Base-by-base conservation (phyloP, 2,329 filamentous ascomycete species). In the Penicillium sp. region DNA sequence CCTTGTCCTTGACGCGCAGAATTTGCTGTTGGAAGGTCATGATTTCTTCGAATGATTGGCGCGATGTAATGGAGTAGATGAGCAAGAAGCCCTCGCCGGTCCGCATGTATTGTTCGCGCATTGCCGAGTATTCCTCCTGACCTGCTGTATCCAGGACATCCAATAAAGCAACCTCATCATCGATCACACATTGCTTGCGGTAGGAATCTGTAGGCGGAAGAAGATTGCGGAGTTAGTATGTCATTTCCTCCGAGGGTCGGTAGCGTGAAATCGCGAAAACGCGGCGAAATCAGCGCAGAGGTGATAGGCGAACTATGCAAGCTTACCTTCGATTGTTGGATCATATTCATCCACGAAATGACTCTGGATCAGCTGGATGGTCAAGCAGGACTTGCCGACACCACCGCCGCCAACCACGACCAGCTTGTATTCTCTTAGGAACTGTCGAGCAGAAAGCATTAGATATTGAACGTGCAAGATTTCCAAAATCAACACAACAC, bases 281-380 rank as follows among this genome's bases (percentile, higher is more conserved):
- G 27, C 25, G 37, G 29, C 12, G 9, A 8, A 28, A 27, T 27
- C 43, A 8, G 22, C 19, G 37, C 14, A 12, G 18, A 28, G 16
- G 12, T 9, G 27, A 33, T 16, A n/a, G n/a, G n/a, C 16, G 22
- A 35, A 13, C 14, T 18, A 9, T 6, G 14, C 11, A 28, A n/a
- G 54, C 67, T 54, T 59, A 76, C 93, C 93, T 88, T 99, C 93
- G 68, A 99, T 97, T 66, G 93, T 99, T 50, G 93, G 93, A 75
- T 99, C 93, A 75, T 99, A 99, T 75, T 97, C 93, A 74, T 97
- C 93, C 70, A 97, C 92, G 78, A 99, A 99, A 73, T 99, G 93
- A 73, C 87, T 92, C 77, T 91, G 86, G 66, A 89, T 89, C 74
- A 92, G 83, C 79, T 97, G 93, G 69, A 99, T 97, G 52, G 93